Conservation (phyloP, 1,284 basidiomycete species). For the Ceratobasidium sp. region DNA sequence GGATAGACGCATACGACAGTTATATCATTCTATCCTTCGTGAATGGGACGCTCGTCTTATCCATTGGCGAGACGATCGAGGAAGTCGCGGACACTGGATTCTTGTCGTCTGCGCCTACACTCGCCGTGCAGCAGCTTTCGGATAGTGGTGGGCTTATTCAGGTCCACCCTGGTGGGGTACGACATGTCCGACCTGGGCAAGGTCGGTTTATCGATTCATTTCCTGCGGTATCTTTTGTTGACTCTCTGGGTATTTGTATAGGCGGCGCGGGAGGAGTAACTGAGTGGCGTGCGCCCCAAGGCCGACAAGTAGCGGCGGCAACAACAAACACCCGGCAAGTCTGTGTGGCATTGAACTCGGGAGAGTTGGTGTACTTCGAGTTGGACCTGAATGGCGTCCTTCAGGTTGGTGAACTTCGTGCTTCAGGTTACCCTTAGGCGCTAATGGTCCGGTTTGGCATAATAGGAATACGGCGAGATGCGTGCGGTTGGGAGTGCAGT, state of each 20-base stretch:
- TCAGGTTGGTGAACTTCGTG: conserved; percentile 61
- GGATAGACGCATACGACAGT: conserved; percentile 85
- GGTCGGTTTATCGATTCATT: conserved; percentile 12
- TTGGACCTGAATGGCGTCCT: conserved; percentile 95
- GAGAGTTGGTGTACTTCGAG: conserved; percentile 97
- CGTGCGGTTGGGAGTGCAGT: conserved; percentile 98
- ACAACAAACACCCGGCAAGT: conserved; percentile 97
- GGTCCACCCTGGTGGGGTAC: conserved; percentile 94
- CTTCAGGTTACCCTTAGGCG: neutral
- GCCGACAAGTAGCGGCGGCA: conserved; percentile 88
- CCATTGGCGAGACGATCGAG: conserved; percentile 96
- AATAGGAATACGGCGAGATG: conserved; percentile 91
- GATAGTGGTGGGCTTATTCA: conserved; percentile 92
- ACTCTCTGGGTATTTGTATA: neutral
- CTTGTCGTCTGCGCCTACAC: conserved; percentile 91
- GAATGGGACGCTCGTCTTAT: conserved; percentile 94
- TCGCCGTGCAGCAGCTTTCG: conserved; percentile 93
- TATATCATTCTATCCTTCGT: conserved; percentile 98
- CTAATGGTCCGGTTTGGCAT: neutral
- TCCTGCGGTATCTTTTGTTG: neutral
- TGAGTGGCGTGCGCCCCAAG: conserved; percentile 90
- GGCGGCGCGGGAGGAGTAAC: conserved; percentile 68
- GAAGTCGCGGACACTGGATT: conserved; percentile 98
- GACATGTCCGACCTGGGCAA: conserved; percentile 89
- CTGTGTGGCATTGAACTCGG: conserved; percentile 91